Conservation (phyloP, 148 eudicot species). For the Fallopia convolvulus region DNA sequence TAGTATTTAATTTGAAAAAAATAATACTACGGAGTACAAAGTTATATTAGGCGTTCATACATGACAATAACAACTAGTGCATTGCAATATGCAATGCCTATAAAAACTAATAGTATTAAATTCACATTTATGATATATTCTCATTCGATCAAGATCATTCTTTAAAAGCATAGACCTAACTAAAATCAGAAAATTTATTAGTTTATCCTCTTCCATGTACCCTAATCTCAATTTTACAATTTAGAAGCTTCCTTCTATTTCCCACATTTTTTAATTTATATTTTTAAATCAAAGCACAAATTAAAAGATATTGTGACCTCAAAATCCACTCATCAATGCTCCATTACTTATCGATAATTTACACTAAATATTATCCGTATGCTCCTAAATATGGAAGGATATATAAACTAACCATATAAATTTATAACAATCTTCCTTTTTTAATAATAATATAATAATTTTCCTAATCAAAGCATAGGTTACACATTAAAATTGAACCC, state of each 20-base stretch:
- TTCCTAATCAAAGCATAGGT: too few relatives aligned
- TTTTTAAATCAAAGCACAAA: neutral
- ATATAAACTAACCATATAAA: neutral
- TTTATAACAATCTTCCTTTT: too few relatives aligned
- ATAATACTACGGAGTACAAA: too few relatives aligned
- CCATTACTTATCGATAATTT: neutral
- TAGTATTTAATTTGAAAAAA: too few relatives aligned
- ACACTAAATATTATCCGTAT: neutral
- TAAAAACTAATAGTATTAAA: too few relatives aligned
- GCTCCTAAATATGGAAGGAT: neutral
- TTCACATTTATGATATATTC: neutral
- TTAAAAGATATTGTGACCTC: neutral
- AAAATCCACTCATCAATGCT: neutral
- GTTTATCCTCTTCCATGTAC: slow-evolving; percentile 1
- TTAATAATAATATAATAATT: too few relatives aligned
- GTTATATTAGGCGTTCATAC: too few relatives aligned
- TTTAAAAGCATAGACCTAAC: neutral
- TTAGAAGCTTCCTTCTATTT: neutral
- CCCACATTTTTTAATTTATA: neutral
- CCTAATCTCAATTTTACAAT: neutral
- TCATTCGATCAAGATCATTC: neutral
- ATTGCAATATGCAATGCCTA: too few relatives aligned
- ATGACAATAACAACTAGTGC: too few relatives aligned
- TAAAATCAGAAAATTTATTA: neutral
- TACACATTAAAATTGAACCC: neutral